Evolutionary conservation across 1,139 yeast species (phyloP), one percentile per base, ranked within the genome.

Genomic region (Yamadazyma jaroonii): DNA sequence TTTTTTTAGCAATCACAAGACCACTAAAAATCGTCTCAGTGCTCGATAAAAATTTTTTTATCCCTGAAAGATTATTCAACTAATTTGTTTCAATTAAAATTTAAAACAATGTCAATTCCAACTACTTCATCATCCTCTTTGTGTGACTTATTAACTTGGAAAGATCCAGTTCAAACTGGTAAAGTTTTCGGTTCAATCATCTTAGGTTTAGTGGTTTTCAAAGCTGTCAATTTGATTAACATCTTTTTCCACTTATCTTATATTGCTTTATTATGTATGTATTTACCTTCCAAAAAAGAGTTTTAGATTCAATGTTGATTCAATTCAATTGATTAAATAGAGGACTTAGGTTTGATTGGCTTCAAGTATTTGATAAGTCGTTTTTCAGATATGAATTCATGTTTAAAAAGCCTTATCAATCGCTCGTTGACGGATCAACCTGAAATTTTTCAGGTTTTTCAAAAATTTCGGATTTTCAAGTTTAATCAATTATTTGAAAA

Each of bases 101-200:
- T 15, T 32, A 15, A 24, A 29, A 9, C 12, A 32, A 31, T n/a
- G 15, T 22, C 25, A 21, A 32, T 24, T 21, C 29, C 34, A 33
- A 43, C 50, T 14, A 35, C 59, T 41, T 25, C 52, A 38, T 36
- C 42, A 32, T 39, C 48, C 27, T 32, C 41, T 34, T 43, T 49
- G 24, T 44, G 53, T 40, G 53, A 49, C 20, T 66, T 89, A 49
- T 69, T 90, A 46, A 79, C 90, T 48, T 90, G 97, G 97, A 74
- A 77, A 52, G 77, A 87, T 57, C 96, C 97, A 29, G 66, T 74
- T 47, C 72, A 74, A 54, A 81, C 96, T 40, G 97, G 85, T 44
- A 81, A 82, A 54, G 79, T 84, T 30, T 79, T 89, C 50, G 95
- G 84, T 36, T 74, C 81, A 35, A 63, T 81, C 38, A 56, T 90